These are phyloP conservation scores for Daldinia childiae DNA, from an alignment of 495 filamentous ascomycete species.

Conservation along the genomic window DNA sequence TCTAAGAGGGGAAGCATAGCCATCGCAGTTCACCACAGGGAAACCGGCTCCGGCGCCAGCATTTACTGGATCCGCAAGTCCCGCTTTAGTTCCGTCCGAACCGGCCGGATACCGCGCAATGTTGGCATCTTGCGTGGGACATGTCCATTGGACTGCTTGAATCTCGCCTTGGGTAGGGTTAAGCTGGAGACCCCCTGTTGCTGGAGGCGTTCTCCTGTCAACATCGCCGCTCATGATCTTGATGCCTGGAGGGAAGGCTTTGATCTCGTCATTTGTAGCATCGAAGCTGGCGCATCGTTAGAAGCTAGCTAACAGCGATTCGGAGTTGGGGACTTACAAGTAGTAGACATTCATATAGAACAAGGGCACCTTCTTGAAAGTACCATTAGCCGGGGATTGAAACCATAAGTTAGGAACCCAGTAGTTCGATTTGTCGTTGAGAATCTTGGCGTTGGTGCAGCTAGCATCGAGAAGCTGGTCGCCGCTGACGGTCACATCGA, in stretches of 20 bases:
- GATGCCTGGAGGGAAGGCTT: slow-evolving; percentile 72
- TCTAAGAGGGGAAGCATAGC: slow-evolving; percentile 62
- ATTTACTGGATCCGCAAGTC: slow-evolving; percentile 59
- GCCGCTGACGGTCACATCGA: slow-evolving; percentile 68
- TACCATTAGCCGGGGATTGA: slow-evolving; percentile 64
- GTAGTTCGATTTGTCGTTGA: slow-evolving; percentile 75
- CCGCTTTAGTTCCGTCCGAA: slow-evolving; percentile 56
- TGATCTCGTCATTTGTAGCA: slow-evolving; percentile 64
- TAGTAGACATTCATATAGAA: slow-evolving; percentile 73
- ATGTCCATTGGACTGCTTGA: slow-evolving; percentile 55
- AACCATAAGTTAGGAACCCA: slow-evolving; percentile 77
- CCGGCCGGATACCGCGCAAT: slow-evolving; percentile 56
- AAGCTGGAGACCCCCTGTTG: slow-evolving; percentile 41
- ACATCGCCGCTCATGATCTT: slow-evolving; percentile 75
- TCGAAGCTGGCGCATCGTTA: slow-evolving; percentile 58
- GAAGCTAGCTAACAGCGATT: neutral
- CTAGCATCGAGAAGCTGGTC: slow-evolving; percentile 62
- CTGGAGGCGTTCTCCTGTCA: slow-evolving; percentile 52
- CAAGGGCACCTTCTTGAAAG: slow-evolving; percentile 69
- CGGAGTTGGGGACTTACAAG: slow-evolving; percentile 53
- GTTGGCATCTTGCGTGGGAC: slow-evolving; percentile 56
- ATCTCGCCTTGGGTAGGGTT: slow-evolving; percentile 52
- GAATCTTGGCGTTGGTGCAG: slow-evolving; percentile 71
- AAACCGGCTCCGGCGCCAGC: slow-evolving; percentile 57
- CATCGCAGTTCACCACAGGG: slow-evolving; percentile 60